phyloP scores from a whole-genome alignment of 192 early-diverging fungal species.

The Coemansia sp. region DNA sequence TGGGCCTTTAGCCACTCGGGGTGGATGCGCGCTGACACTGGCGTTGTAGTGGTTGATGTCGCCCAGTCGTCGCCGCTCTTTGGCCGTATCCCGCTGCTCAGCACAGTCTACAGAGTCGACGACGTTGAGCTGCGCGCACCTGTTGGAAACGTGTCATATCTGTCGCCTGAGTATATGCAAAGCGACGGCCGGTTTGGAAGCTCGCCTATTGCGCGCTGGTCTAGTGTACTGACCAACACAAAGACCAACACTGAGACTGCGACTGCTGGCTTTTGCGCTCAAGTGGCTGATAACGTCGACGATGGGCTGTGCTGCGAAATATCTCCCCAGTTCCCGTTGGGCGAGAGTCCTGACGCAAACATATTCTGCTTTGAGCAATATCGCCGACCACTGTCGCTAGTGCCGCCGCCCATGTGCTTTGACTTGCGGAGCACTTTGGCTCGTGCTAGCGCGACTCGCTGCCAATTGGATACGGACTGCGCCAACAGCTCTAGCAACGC shows the following conservation, averaged over 20 bases:
- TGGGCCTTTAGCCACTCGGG: conserved; percentile 14
- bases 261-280: conserved; percentile 26
- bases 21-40: conserved; percentile 15
- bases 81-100: conserved; percentile 29
- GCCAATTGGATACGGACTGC: conserved; percentile 28
- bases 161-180: not conserved
- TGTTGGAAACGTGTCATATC: not conserved
- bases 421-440: conserved; percentile 26
- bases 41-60: conserved; percentile 34
- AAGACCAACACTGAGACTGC: conserved; percentile 20
- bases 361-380: conserved; percentile 43
- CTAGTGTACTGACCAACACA: conserved; percentile 26
- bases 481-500: not conserved
- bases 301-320: conserved; percentile 55
- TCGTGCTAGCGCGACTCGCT: conserved; percentile 16
- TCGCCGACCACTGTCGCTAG: not conserved
- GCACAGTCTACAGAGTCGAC: conserved; percentile 31
- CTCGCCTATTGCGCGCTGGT: conserved; percentile 35
- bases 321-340: conserved; percentile 34
- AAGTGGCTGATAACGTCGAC: conserved; percentile 21
- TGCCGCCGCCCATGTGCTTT: conserved; percentile 33
- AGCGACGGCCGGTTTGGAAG: not conserved
- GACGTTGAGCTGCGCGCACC: conserved; percentile 18
- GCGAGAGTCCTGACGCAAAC: conserved; percentile 44
- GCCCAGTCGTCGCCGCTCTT: conserved; percentile 27